Evolutionary conservation across 2,329 filamentous ascomycete species (phyloP), one percentile per base, ranked within the genome.

Genomic region (Diaporthe caulivora): DNA sequence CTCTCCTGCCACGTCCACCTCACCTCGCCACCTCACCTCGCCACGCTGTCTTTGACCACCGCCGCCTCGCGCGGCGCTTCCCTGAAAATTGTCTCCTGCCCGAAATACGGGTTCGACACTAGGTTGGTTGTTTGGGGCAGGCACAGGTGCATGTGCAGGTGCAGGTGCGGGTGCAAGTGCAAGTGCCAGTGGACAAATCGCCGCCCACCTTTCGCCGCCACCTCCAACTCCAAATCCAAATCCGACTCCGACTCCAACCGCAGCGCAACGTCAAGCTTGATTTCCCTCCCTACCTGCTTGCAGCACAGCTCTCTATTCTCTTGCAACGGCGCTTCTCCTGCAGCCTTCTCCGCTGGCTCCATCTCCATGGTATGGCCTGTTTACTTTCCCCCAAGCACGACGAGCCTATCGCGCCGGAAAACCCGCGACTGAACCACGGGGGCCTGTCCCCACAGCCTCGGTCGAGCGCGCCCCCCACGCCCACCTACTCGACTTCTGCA

Each of bases 281-380:
- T 0, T 44, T 24, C 44, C 24, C 15, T 26, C 10, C 17, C 11
- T 40, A 13, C 15, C 31, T 18, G 13, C 10, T 11, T 13, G 11
- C 10, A 2, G 40, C 11, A 26, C 53, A 11, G 53, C 21, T n/a
- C 49, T 58, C 1, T 29, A 51, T 31, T 47, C 31, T 24, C 17
- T 18, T 24, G 15, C 9, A 40, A 53, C 31, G 18, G 69, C 54
- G 49, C 17, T 44, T 8, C 3, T 49, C 34, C 24, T 34, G n/a
- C 34, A 51, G 47, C 55, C 53, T n/a, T 53, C 26, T 31, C 69
- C n/a, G 44, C 24, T 44, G 44, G 15, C 31, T 40, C 44, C 44
- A n/a, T 71, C 55, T 62, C 55, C 57, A 62, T 71, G 69, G 55
- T 71, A 62, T 62, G 69, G 31, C 58, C 69, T 62, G 31, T 53